These are phyloP conservation scores for Daedalea quercina DNA, from an alignment of 768 basidiomycete genomes.

Conservation along the genomic window DNA sequence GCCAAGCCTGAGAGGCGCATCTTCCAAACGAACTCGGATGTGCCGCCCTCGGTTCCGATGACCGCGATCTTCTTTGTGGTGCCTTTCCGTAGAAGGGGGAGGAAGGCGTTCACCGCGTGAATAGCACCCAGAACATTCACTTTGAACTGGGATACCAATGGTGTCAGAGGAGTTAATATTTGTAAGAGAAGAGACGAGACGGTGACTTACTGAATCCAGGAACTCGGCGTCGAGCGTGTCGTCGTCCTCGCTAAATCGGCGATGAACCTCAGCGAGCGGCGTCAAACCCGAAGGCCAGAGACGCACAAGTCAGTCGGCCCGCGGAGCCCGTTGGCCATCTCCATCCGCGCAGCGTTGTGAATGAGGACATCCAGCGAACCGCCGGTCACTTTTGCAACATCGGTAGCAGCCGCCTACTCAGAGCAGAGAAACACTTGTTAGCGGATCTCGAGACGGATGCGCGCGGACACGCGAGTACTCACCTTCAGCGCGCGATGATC, in stretches of 20 bases:
- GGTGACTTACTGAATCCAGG: slow-evolving; percentile 5
- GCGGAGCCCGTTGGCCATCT: background rate
- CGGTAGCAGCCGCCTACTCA: slow-evolving; percentile 22
- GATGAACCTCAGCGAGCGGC: background rate
- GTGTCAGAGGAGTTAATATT: background rate
- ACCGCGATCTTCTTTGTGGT: slow-evolving; percentile 28
- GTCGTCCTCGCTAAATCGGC: background rate
- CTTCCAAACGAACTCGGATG: slow-evolving; percentile 18
- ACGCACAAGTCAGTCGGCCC: slow-evolving; percentile 3
- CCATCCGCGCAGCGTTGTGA: slow-evolving; percentile 27
- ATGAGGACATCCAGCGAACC: slow-evolving; percentile 30
- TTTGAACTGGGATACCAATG: slow-evolving; percentile 16
- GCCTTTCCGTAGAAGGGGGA: slow-evolving; percentile 30
- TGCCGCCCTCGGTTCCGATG: slow-evolving; percentile 24
- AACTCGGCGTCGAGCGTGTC: slow-evolving; percentile 11
- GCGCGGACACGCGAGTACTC: too few species aligned
- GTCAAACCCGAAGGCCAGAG: background rate
- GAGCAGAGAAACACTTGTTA: too few species aligned
- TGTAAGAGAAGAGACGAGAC: background rate
- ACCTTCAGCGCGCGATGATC: slow-evolving; percentile 19
- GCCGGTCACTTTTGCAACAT: slow-evolving; percentile 22
- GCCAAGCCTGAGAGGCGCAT: slow-evolving; percentile 3
- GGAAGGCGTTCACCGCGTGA: slow-evolving; percentile 28
- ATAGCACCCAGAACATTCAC: slow-evolving; percentile 32
- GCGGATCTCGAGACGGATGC: background rate